A percentile compares a stretch with the other conserved stretches of the same genome.
Conservation (phyloP, 2,329 filamentous ascomycete genomes). For the Chaetoscypha palmicola region DNA sequence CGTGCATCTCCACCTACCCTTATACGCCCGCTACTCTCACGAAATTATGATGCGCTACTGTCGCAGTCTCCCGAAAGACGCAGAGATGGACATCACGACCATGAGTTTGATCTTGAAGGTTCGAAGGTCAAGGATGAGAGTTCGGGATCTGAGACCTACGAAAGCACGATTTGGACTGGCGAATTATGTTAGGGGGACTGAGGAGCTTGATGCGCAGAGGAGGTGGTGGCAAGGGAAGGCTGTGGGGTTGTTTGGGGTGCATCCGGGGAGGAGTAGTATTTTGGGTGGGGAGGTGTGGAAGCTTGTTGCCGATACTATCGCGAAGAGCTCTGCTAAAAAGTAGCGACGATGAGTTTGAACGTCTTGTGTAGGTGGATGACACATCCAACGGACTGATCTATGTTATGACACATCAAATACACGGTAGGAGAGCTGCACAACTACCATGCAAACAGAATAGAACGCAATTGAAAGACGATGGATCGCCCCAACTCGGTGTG, state of each 20-base stretch:
- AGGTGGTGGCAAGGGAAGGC: slow-evolving; percentile 28
- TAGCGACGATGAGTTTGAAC: too few relatives aligned
- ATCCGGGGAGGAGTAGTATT: slow-evolving; percentile 18
- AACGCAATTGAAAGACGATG: too few relatives aligned
- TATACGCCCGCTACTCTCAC: slow-evolving; percentile 54
- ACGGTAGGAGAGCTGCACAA: too few relatives aligned
- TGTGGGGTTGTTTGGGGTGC: slow-evolving; percentile 26
- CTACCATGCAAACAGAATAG: too few relatives aligned
- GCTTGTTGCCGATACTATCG: slow-evolving; percentile 21
- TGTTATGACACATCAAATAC: too few relatives aligned
- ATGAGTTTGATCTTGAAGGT: slow-evolving; percentile 36
- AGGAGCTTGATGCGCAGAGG: slow-evolving; percentile 16
- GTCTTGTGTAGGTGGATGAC: too few relatives aligned
- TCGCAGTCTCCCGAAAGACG: slow-evolving; percentile 39
- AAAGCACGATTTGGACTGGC: slow-evolving; percentile 28
- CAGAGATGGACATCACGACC: slow-evolving; percentile 34
- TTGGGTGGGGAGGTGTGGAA: slow-evolving; percentile 26
- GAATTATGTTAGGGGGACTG: slow-evolving; percentile 27
- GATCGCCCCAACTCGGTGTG: too few relatives aligned
- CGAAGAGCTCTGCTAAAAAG: slow-evolving; percentile 5
- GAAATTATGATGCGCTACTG: slow-evolving; percentile 46
- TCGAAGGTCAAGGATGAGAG: slow-evolving; percentile 23
- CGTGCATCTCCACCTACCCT: slow-evolving; percentile 62
- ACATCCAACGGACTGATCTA: too few relatives aligned
- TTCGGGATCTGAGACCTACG: slow-evolving; percentile 23